phyloP scores from a whole-genome alignment of 2,329 filamentous ascomycete species.

The Hypoxylon sp. region DNA sequence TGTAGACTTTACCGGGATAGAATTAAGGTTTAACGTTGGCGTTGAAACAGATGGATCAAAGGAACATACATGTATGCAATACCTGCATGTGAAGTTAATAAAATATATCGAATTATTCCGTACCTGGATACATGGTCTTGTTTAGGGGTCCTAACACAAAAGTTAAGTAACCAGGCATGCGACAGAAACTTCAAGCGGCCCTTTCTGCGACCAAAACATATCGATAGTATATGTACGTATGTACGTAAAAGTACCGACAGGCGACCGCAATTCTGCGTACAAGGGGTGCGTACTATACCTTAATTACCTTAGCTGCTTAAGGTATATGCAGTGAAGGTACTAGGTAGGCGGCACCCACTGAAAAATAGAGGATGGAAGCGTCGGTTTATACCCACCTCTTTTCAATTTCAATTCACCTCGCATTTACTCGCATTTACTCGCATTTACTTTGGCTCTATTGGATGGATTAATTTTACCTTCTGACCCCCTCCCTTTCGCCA shows the following conservation, averaged over 20 bases:
- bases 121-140: conserved; percentile 4
- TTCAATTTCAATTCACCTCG: conserved; percentile 10
- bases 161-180: conserved; percentile 19
- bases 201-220: conserved; percentile 25
- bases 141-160: conserved; percentile 5
- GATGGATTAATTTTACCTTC: conserved; percentile 33
- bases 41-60: conserved; percentile 11
- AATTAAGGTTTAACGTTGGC: conserved; percentile 7
- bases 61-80: background rate
- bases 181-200: conserved; percentile 27
- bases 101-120: background rate
- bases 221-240: conserved; percentile 16
- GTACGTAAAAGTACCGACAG: conserved; percentile 28
- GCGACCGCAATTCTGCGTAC: conserved; percentile 10
- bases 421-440: background rate
- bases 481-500: conserved; percentile 16
- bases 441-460: conserved; percentile 16
- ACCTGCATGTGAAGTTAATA: background rate
- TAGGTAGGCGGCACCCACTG: conserved; percentile 9
- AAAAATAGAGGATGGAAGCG: conserved; percentile 8
- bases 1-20: conserved; percentile 2
- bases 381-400: background rate
- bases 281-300: conserved; percentile 5
- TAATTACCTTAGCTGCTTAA: conserved; percentile 1
- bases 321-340: background rate